Evolutionary conservation across 108 stramenopile genomes (phyloP), one percentile per base, ranked within the genome.

Genomic region (Seminavis robusta): DNA sequence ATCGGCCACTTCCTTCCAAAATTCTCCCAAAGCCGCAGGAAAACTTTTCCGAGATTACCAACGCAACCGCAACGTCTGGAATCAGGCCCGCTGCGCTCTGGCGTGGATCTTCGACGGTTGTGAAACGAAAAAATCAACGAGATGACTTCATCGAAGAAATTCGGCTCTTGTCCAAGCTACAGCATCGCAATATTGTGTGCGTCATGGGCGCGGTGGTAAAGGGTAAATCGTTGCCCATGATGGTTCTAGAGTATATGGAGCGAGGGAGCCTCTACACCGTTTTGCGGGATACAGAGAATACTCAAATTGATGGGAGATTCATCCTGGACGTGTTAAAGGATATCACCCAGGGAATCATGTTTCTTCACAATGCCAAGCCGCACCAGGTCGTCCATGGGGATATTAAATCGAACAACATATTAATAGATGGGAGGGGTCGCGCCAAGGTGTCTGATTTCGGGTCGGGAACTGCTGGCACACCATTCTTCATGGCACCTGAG

Each of bases 401-500:
- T 42, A 43, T 83, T 3, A 73, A 73, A 30, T 48, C 74, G 9
- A 60, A 75, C 37, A 85, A 85, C 47, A 61, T 85, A 2, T 45
- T 85, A 21, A 69, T 85, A 20, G 84, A 85, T 52, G 20, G 44
- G 9, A 66, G 58, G 3, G 73, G 79, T 46, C 60, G 67, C 8
- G 84, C 84, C 16, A 85, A 85, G 44, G 73, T 85, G 9, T 58
- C 77, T 1, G 84, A 85, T 52, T 85, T 85, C 67, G 84, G 84
- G 9, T 38, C 66, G 33, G 75, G 75, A 10, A 63, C 56, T 21
- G 24, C 13, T 10, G 96, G 96, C 4, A 92, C 95, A 15, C 96
- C 96, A n/a, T 95, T 77, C 67, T 97, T n/a, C 92, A 97, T 97
- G 97, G 92, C 91, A 0, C 95, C 95, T 5, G 95, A 90, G 54